These are phyloP conservation scores for Aspergillus ellipticus DNA, from an alignment of 495 filamentous ascomycete species.

Conservation along the genomic window DNA sequence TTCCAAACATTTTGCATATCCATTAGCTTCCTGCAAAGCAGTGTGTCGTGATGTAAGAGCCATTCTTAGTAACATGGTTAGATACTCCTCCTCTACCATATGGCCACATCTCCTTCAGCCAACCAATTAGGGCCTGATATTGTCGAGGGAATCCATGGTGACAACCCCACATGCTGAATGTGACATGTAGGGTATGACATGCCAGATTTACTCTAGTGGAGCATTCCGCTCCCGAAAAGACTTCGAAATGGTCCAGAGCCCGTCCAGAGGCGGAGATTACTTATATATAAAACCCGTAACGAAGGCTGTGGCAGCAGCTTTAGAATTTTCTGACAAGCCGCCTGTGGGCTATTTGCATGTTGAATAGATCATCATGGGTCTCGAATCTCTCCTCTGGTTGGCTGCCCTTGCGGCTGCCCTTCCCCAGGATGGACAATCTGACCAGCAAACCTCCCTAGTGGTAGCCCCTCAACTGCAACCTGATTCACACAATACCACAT, in stretches of 20 bases:
- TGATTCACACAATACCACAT: background rate
- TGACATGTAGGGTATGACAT: background rate
- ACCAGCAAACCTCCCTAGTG: background rate
- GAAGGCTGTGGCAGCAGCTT: background rate
- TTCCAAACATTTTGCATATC: background rate
- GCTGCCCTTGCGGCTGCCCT: background rate
- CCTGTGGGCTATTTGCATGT: background rate
- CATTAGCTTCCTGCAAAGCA: background rate
- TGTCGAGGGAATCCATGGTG: background rate
- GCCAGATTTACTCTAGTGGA: background rate
- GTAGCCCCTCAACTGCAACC: constrained; percentile 14
- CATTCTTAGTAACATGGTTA: background rate
- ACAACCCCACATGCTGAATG: background rate
- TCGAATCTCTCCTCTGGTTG: background rate
- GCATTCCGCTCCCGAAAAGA: background rate
- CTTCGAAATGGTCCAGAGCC: background rate
- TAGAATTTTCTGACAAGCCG: background rate
- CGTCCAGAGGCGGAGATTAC: background rate
- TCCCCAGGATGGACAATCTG: background rate
- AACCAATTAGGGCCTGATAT: background rate
- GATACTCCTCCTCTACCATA: background rate
- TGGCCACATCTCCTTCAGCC: background rate
- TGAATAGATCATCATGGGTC: background rate
- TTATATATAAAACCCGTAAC: background rate
- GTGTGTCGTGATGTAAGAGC: background rate